Evolutionary conservation across 1,284 basidiomycete species (phyloP).

Genomic region (Somion occarium): DNA sequence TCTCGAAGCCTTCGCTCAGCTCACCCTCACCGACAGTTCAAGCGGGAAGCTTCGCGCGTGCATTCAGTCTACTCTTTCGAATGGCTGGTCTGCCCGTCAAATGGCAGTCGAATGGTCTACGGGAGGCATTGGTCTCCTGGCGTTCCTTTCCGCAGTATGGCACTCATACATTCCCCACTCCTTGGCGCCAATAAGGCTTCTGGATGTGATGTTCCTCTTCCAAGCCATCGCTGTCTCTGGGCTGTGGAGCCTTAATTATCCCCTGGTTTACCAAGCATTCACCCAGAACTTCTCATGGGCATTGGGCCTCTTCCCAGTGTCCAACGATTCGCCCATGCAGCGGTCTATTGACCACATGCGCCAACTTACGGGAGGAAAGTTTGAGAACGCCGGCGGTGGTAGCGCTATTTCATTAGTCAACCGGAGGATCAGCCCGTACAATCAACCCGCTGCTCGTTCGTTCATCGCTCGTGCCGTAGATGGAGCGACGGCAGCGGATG

Average conservation of each 20-base stretch:
- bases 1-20: slow-evolving; percentile 84
- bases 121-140: slow-evolving; percentile 64
- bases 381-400: slow-evolving; percentile 51
- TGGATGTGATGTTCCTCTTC: slow-evolving; percentile 80
- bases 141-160: slow-evolving; percentile 62
- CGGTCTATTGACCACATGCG: slow-evolving; percentile 80
- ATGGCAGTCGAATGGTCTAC: slow-evolving; percentile 75
- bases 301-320: slow-evolving; percentile 72
- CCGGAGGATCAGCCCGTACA: slow-evolving; percentile 76
- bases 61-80: slow-evolving; percentile 87
- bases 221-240: slow-evolving; percentile 68
- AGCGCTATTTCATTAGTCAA: slow-evolving; percentile 74
- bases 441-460: slow-evolving; percentile 27
- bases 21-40: slow-evolving; percentile 67
- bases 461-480: background rate
- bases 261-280: slow-evolving; percentile 76
- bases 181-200: slow-evolving; percentile 49
- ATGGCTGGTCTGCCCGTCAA: slow-evolving; percentile 83
- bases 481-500: background rate
- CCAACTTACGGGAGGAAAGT: slow-evolving; percentile 71
- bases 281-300: slow-evolving; percentile 89
- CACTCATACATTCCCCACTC: slow-evolving; percentile 55
- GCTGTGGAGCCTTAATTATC: slow-evolving; percentile 84
- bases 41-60: slow-evolving; percentile 80
- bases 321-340: slow-evolving; percentile 58